Evolutionary conservation across 441 rosid species (phyloP).

Genomic region (Aleurites moluccanus): DNA sequence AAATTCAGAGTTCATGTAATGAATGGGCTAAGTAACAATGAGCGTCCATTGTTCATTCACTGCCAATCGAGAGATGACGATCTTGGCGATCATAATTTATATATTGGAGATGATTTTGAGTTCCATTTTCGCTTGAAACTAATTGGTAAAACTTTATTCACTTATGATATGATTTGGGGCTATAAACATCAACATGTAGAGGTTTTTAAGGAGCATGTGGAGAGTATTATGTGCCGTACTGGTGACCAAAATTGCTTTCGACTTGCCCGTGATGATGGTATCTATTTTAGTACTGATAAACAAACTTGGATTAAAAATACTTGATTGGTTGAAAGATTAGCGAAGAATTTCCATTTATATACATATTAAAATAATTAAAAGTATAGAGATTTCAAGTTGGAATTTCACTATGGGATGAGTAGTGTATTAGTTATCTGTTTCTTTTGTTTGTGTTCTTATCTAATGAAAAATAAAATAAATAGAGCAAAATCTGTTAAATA

Average conservation of each 20-base stretch:
- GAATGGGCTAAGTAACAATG: background rate
- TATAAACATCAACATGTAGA: background rate
- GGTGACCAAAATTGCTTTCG: background rate
- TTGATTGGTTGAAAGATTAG: background rate
- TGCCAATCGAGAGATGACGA: background rate
- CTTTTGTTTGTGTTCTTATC: too few relatives aligned
- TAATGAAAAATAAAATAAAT: too few relatives aligned
- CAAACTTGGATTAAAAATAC: background rate
- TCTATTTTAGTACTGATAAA: background rate
- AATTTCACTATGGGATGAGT: too few relatives aligned
- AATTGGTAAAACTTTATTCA: background rate
- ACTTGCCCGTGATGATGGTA: conserved; percentile 12
- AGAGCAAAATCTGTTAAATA: too few relatives aligned
- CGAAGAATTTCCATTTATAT: too few relatives aligned
- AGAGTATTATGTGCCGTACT: background rate
- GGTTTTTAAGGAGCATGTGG: background rate
- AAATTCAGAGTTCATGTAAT: background rate
- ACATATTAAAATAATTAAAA: too few relatives aligned
- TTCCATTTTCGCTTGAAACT: background rate
- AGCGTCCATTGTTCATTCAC: background rate
- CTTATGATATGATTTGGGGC: background rate
- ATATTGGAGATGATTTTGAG: background rate
- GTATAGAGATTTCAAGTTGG: too few relatives aligned
- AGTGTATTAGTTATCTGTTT: too few relatives aligned
- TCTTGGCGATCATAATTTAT: background rate